phyloP scores from a whole-genome alignment of 768 basidiomycete species.

The Agaricus sinodeliciosus region DNA sequence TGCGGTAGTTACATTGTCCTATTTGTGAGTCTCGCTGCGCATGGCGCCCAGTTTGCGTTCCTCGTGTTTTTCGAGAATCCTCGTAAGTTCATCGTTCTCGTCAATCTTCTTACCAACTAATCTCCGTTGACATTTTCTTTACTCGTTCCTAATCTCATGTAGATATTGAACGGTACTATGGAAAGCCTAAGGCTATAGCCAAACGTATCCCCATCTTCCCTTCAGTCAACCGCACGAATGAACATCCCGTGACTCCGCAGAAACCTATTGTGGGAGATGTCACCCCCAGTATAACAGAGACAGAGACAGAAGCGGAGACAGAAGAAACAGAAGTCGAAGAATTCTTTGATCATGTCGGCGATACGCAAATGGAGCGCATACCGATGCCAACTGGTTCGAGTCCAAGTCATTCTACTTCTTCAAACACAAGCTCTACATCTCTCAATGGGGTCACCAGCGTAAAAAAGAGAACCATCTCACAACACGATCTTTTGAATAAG shows the following conservation, averaged over 20 bases:
- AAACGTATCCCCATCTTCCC: slow-evolving; percentile 63
- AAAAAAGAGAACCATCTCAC: slow-evolving; percentile 41
- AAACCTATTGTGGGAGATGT: slow-evolving; percentile 13
- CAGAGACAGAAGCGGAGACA: slow-evolving; percentile 56
- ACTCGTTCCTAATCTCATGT: not conserved
- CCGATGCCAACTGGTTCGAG: slow-evolving; percentile 9
- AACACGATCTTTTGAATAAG: slow-evolving; percentile 84
- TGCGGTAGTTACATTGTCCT: slow-evolving; percentile 85
- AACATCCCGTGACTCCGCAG: slow-evolving; percentile 10
- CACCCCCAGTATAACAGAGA: slow-evolving; percentile 46
- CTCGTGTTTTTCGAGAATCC: slow-evolving; percentile 95
- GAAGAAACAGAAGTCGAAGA: slow-evolving; percentile 40
- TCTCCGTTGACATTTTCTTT: not conserved
- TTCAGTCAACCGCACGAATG: slow-evolving; percentile 8
- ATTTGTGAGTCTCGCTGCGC: slow-evolving; percentile 89
- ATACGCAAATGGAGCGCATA: slow-evolving; percentile 6
- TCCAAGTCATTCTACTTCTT: slow-evolving; percentile 24
- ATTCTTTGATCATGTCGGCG: not conserved
- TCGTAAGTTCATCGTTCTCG: slow-evolving; percentile 46
- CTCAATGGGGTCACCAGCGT: slow-evolving; percentile 17
- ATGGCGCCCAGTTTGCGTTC: slow-evolving; percentile 96
- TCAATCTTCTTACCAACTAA: slow-evolving; percentile 2
- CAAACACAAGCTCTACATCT: slow-evolving; percentile 28
- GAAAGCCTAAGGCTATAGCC: slow-evolving; percentile 85
- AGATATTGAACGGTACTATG: slow-evolving; percentile 95